Conservation (phyloP, 2,329 filamentous ascomycete genomes). For the Colletotrichum karsti region DNA sequence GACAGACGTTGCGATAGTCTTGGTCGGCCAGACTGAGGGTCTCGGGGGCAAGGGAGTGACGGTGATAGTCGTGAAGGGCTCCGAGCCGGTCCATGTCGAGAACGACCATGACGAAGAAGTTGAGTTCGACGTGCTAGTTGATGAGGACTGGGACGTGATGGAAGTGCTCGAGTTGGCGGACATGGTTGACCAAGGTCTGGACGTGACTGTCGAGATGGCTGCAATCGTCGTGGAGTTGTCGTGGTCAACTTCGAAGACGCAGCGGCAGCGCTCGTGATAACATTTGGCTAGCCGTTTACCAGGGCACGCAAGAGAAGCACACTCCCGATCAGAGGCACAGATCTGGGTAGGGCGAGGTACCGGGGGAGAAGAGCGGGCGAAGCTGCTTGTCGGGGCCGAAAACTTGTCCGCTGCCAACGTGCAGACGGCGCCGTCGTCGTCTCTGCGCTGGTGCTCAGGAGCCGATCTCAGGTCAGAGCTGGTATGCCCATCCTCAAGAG, state of each 20-base stretch:
- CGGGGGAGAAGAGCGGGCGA: neutral
- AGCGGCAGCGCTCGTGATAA: neutral
- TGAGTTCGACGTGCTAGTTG: neutral
- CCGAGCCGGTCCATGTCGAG: neutral
- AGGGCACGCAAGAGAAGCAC: neutral
- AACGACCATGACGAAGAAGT: neutral
- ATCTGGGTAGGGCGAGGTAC: neutral
- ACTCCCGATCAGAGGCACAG: neutral
- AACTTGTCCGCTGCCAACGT: neutral
- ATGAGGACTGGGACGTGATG: no score
- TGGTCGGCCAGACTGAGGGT: neutral
- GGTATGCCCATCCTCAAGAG: no score
- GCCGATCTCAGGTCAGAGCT: no score
- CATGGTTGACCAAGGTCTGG: neutral
- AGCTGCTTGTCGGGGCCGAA: neutral
- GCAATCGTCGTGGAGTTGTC: neutral
- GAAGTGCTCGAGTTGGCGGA: no score
- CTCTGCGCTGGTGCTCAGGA: neutral
- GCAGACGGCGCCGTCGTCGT: neutral
- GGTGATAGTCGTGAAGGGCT: neutral
- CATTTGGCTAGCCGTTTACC: neutral
- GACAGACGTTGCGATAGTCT: neutral
- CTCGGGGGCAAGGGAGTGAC: no score
- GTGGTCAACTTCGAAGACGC: neutral
- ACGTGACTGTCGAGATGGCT: neutral